phyloP scores from a whole-genome alignment of 441 rosid species.

The Raphanus hybrid region DNA sequence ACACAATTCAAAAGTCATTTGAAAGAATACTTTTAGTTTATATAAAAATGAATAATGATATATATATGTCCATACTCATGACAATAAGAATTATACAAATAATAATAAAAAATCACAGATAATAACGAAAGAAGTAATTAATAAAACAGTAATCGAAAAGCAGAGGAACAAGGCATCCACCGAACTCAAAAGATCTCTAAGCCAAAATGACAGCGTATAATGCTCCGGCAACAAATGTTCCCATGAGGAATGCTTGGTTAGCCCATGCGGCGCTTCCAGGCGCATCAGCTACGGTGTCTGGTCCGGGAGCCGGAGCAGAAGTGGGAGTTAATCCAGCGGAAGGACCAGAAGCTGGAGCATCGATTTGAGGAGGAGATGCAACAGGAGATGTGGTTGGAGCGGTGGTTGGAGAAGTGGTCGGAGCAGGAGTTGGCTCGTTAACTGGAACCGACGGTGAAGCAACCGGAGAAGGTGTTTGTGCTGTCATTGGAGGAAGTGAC shows the following conservation, averaged over 20 bases:
- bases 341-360: slow-evolving; percentile 41
- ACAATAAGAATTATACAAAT: slow-evolving; percentile 28
- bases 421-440: slow-evolving; percentile 33
- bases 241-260: slow-evolving; percentile 56
- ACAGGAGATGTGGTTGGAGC: slow-evolving; percentile 42
- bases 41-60: slow-evolving; percentile 6
- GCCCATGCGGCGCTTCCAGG: slow-evolving; percentile 35
- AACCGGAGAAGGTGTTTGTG: slow-evolving; percentile 36
- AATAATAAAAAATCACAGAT: background rate
- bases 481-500: slow-evolving; percentile 32
- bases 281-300: slow-evolving; percentile 29
- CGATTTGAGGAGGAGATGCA: slow-evolving; percentile 48
- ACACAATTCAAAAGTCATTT: background rate
- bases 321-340: slow-evolving; percentile 20
- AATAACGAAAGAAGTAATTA: slow-evolving; percentile 11
- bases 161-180: slow-evolving; percentile 15
- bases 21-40: slow-evolving; percentile 16
- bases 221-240: slow-evolving; percentile 61
- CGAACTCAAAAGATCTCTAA: slow-evolving; percentile 39
- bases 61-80: slow-evolving; percentile 27
- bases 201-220: slow-evolving; percentile 69
- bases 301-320: slow-evolving; percentile 36
- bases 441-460: slow-evolving; percentile 40
- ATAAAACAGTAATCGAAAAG: slow-evolving; percentile 17
- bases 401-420: slow-evolving; percentile 10